phyloP scores from a whole-genome alignment of 805 yeast genomes.

The Kluyveromyces wickerhamii region DNA sequence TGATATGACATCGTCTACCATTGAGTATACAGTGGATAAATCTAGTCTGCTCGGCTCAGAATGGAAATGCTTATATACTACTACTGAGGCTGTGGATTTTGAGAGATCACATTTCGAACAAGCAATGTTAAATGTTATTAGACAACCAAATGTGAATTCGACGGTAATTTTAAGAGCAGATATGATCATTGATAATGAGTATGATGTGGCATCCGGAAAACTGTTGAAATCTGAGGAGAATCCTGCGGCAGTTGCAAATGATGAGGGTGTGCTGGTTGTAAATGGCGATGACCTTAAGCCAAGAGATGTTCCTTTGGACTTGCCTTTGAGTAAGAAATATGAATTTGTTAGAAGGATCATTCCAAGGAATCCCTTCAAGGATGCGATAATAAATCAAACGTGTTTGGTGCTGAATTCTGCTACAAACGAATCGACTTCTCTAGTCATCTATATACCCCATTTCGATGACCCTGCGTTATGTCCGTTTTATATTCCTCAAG shows the following conservation, averaged over 20 bases:
- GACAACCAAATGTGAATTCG: constrained; percentile 85
- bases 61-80: constrained; percentile 25
- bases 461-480: constrained; percentile 47
- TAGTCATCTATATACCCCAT: constrained; percentile 77
- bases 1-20: not conserved
- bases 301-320: constrained; percentile 23
- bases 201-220: constrained; percentile 22
- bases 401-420: constrained; percentile 44
- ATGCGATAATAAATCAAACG: constrained; percentile 75
- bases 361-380: constrained; percentile 89
- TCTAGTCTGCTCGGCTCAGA: constrained; percentile 21
- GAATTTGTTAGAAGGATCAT: constrained; percentile 74
- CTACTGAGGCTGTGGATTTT: constrained; percentile 18
- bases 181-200: constrained; percentile 47
- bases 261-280: constrained; percentile 20
- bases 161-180: constrained; percentile 88
- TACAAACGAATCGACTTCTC: constrained; percentile 30
- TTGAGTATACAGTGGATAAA: constrained; percentile 14
- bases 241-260: constrained; percentile 11
- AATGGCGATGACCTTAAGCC: constrained; percentile 38
- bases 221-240: constrained; percentile 7
- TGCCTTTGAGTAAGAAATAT: constrained; percentile 25
- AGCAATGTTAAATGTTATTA: constrained; percentile 74
- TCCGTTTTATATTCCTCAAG: constrained; percentile 89
- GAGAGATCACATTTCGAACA: constrained; percentile 46